Evolutionary conservation across 2,329 filamentous ascomycete genomes (phyloP), one percentile per base, ranked within the genome.

Genomic region (Massarina eburnea): DNA sequence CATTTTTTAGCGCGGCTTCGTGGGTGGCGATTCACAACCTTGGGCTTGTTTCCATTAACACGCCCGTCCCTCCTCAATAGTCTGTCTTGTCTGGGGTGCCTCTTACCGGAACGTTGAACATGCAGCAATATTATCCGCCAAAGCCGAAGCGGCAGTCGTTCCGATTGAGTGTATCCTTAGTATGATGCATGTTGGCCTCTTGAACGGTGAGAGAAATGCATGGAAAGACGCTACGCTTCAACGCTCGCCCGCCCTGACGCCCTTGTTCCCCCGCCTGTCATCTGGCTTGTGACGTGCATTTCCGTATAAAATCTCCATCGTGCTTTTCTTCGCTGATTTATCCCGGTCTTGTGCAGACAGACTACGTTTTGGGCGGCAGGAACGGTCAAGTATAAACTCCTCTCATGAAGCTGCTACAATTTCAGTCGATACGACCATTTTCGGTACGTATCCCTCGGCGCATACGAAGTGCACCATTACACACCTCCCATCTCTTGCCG

Each of bases 121-220:
- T 24, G 35, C 26, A 41, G 21, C 19, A 19, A 21, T 30, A 45
- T 34, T 49, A 38, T 46, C 45, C 35, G 48, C 43, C 17, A 30
- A 32, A 24, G 27, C 39, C 12, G 33, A 39, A 27, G 43, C 58
- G 54, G 53, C 37, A 55, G 37, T 21, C 30, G 39, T 45, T 49
- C 51, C 57, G 35, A 60, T 57, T 58, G 41, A 46, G n/a, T n/a
- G n/a, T n/a, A n/a, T n/a, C n/a, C n/a, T n/a, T n/a, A n/a, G n/a
- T n/a, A n/a, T n/a, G n/a, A n/a, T n/a, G n/a, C n/a, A n/a, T n/a
- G 19, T 20, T 10, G 20, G 19, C 19, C 19, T 22, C 10, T 14
- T 38, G 12, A 38, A 26, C 35, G 35, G 35, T 38, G 35, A 38
- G 35, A 22, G n/a, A 14, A 38, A 15, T 26, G 35, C 21, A 38